phyloP scores from a whole-genome alignment of 1,139 yeast genomes.

The Geotrichum fermentans region DNA sequence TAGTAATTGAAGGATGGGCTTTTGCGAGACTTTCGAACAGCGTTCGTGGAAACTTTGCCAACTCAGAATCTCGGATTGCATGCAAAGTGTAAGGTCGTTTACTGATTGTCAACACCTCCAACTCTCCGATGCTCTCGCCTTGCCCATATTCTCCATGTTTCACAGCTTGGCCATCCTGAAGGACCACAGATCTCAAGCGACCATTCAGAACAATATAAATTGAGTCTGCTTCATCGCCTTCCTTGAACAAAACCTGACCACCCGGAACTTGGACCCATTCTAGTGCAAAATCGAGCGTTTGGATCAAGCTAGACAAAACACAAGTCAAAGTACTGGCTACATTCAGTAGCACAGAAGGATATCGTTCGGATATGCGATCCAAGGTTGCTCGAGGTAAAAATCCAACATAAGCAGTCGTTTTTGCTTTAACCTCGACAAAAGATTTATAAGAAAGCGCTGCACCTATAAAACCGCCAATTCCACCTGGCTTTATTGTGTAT shows the following conservation, averaged over 20 bases:
- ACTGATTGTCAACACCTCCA: slow-evolving; percentile 85
- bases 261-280: slow-evolving; percentile 94
- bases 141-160: slow-evolving; percentile 77
- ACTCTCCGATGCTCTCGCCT: slow-evolving; percentile 92
- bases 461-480: slow-evolving; percentile 82
- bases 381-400: slow-evolving; percentile 59
- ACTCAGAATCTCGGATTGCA: slow-evolving; percentile 89
- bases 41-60: slow-evolving; percentile 87
- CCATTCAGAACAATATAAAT: slow-evolving; percentile 90
- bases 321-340: slow-evolving; percentile 69
- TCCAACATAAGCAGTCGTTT: slow-evolving; percentile 61
- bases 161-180: slow-evolving; percentile 33
- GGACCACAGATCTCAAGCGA: slow-evolving; percentile 63
- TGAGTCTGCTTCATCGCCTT: slow-evolving; percentile 87
- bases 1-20: slow-evolving; percentile 85
- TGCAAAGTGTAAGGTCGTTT: slow-evolving; percentile 68
- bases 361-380: slow-evolving; percentile 66
- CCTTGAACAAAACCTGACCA: slow-evolving; percentile 72
- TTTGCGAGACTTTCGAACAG: slow-evolving; percentile 79
- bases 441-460: slow-evolving; percentile 82
- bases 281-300: slow-evolving; percentile 81
- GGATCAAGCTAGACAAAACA: slow-evolving; percentile 59
- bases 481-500: slow-evolving; percentile 68
- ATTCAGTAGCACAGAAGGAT: slow-evolving; percentile 69
- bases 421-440: slow-evolving; percentile 62